Evolutionary conservation across 2,329 filamentous ascomycete species (phyloP), one percentile per base, ranked within the genome.

Genomic region (Sarocladium oryzae): DNA sequence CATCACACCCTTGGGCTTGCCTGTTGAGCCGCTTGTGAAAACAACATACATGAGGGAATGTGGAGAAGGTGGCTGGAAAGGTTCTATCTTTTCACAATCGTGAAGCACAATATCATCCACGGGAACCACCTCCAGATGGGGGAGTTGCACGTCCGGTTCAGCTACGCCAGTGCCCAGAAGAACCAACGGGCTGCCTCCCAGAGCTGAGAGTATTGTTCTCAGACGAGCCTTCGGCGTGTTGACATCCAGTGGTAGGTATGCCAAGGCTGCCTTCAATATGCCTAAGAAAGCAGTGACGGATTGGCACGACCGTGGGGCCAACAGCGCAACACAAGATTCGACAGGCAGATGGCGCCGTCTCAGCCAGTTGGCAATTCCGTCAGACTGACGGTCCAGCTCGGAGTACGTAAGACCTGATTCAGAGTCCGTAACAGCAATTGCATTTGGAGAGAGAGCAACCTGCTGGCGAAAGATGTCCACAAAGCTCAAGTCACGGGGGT

Each of bases 1-100:
- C 50, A 75, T 68, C 20, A 76, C 72, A 37, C 74, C 74, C 61
- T 77, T 77, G 5, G 74, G 74, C 32, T 63, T 62, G 9, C 74
- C 74, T 1, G 74, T 77, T n/a, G 71, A 75, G 16, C 74, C 74
- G n/a, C 73, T 76, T 28, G 74, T 77, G 57, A 76, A 76, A 59
- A 76, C 74, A 56, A 76, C 72, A 23, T 60, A 59, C 11, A 51
- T 53, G 18, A 56, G 53, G 24, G 33, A 41, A 1, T 16, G 30
- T 1, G 53, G 28, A n/a, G 48, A 26, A 18, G 15, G 24, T 36
- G 28, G n/a, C 13, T 13, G 28, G 28, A 30, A 30, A 30, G 28
- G 28, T 30, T 30, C 13, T 7, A 30, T 30, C 7, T 13, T 13
- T 30, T 30, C 28, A 30, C 13, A 13, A 30, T 7, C 28, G 7